Conservation (phyloP, 352 stramenopile genomes). For the Thraustochytrium sp. region DNA sequence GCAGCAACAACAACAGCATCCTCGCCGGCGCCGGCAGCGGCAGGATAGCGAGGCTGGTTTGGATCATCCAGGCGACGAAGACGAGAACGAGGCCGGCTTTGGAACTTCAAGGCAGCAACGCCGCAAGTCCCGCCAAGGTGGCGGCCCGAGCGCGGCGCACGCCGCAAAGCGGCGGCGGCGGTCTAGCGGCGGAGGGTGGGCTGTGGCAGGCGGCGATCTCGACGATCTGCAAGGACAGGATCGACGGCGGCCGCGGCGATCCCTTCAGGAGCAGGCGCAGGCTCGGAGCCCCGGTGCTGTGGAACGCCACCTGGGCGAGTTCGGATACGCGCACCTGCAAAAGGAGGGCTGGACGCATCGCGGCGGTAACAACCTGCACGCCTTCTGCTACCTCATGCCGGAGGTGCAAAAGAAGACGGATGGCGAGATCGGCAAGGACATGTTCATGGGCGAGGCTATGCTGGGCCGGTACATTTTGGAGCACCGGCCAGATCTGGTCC, state of each 20-base stretch:
- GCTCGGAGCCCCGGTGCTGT: background rate
- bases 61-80: too few species aligned
- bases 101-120: background rate
- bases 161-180: background rate
- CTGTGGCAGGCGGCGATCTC: background rate
- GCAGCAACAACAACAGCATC: too few species aligned
- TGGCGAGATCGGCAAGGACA: background rate
- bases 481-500: background rate
- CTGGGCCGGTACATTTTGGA: background rate
- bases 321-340: background rate
- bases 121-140: background rate
- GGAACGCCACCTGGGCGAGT: background rate
- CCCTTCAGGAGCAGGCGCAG: background rate
- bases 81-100: too few species aligned
- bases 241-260: background rate
- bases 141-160: background rate
- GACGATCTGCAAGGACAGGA: background rate
- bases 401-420: background rate
- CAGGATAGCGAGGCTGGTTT: too few species aligned
- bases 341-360: background rate
- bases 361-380: background rate
- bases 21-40: too few species aligned
- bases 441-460: slow-evolving; percentile 3
- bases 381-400: slow-evolving; percentile 5
- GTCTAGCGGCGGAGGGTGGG: background rate